A percentile compares a stretch with the other conserved stretches of the same genome.
phyloP scores from a whole-genome alignment of 208 protist species.

The Herpetomonas tarakana region DNA sequence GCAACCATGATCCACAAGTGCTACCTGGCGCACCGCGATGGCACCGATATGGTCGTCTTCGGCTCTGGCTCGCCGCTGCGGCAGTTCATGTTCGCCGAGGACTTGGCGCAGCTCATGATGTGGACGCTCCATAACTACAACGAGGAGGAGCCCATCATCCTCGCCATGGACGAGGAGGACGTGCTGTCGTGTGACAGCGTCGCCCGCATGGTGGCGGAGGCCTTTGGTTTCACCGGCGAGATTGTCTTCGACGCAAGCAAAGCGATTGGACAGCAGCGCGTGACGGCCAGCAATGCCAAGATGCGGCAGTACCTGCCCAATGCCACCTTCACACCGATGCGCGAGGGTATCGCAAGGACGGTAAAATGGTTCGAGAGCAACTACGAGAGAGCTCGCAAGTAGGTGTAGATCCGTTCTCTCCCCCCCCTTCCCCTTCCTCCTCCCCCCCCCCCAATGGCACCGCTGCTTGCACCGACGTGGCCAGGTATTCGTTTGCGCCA shows the following conservation, averaged over 20 bases:
- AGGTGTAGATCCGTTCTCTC: conserved; percentile 2
- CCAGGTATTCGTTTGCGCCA: background rate
- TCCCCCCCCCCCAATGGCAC: background rate
- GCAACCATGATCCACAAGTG: conserved; percentile 94
- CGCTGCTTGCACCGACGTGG: background rate
- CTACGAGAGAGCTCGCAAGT: conserved; percentile 79
- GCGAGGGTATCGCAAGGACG: conserved; percentile 66
- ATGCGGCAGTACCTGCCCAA: conserved; percentile 63
- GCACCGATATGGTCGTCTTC: conserved; percentile 67
- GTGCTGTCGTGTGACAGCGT: conserved; percentile 74
- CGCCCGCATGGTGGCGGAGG: conserved; percentile 63
- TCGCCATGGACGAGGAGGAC: conserved; percentile 86
- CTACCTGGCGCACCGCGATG: conserved; percentile 80
- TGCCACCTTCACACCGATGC: conserved; percentile 90
- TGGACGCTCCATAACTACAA: conserved; percentile 80
- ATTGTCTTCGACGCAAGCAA: conserved; percentile 89
- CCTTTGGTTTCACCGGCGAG: conserved; percentile 82
- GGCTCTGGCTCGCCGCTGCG: conserved; percentile 91
- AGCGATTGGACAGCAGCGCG: conserved; percentile 93
- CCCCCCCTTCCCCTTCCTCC: background rate
- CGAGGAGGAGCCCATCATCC: conserved; percentile 82
- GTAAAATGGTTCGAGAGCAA: conserved; percentile 89
- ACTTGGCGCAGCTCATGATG: conserved; percentile 76
- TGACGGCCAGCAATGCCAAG: conserved; percentile 92
- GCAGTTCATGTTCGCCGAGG: conserved; percentile 92